phyloP scores from a whole-genome alignment of 805 yeast genomes.

The Candida incommunis region DNA sequence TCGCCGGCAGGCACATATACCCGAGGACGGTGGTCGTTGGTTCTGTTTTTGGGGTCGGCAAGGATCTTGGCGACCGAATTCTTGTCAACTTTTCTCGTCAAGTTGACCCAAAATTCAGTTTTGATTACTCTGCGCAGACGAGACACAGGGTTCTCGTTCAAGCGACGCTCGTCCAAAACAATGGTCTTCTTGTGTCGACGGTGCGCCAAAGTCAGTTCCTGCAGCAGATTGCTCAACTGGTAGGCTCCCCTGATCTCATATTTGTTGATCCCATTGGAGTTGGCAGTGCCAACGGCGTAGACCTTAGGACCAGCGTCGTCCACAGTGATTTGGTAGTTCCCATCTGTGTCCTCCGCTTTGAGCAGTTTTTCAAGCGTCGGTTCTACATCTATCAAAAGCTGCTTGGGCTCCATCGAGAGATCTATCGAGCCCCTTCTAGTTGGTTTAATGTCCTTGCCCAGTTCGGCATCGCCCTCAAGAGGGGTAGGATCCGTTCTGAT shows the following conservation, averaged over 20 bases:
- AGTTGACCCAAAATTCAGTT: constrained; percentile 64
- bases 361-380: constrained; percentile 55
- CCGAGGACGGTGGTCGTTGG: constrained; percentile 53
- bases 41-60: constrained; percentile 57
- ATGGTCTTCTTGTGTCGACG: constrained; percentile 65
- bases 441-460: background rate
- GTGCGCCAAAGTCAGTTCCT: constrained; percentile 79
- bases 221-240: constrained; percentile 72
- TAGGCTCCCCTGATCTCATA: constrained; percentile 76
- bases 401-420: constrained; percentile 19
- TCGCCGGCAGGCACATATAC: constrained; percentile 63
- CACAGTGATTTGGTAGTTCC: constrained; percentile 69
- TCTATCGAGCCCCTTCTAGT: background rate
- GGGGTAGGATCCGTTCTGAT: background rate
- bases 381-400: constrained; percentile 67
- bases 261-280: constrained; percentile 66
- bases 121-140: constrained; percentile 60
- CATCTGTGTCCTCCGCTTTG: constrained; percentile 72
- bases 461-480: background rate
- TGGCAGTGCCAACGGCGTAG: constrained; percentile 66
- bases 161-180: constrained; percentile 66
- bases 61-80: constrained; percentile 57
- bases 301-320: constrained; percentile 79
- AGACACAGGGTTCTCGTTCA: constrained; percentile 77
- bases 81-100: constrained; percentile 58